Conservation (phyloP, 1,284 basidiomycete species). For the Cutaneotrichosporon mucoides region DNA sequence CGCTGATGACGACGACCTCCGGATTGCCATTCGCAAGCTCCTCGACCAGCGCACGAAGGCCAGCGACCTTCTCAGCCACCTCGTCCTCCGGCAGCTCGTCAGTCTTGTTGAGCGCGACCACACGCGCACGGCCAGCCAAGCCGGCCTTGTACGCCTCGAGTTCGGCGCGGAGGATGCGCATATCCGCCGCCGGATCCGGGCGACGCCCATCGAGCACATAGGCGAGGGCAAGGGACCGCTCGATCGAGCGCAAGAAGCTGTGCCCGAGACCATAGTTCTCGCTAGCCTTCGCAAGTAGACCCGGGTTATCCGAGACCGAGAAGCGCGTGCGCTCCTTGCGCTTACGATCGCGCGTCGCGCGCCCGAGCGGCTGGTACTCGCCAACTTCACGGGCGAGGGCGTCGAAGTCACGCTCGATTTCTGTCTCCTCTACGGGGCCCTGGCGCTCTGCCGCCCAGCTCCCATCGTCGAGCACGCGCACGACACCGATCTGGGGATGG, state of each 20-base stretch:
- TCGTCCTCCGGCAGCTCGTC: conserved; percentile 61
- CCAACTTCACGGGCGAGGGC: conserved; percentile 32
- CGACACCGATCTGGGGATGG: conserved; percentile 91
- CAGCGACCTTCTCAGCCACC: conserved; percentile 44
- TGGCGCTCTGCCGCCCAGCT: conserved; percentile 57
- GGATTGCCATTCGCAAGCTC: conserved; percentile 42
- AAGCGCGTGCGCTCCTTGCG: conserved; percentile 69
- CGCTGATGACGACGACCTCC: conserved; percentile 72
- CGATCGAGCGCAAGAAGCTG: conserved; percentile 87
- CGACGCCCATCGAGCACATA: conserved; percentile 86
- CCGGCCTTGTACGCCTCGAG: conserved; percentile 79
- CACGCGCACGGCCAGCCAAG: conserved; percentile 68
- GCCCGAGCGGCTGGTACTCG: conserved; percentile 27
- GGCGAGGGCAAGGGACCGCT: conserved; percentile 81
- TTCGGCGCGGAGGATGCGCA: conserved; percentile 68
- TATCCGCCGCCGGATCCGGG: conserved; percentile 68
- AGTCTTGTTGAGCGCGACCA: conserved; percentile 93
- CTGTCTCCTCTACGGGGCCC: conserved; percentile 65
- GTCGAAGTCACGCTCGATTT: conserved; percentile 58
- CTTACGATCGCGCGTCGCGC: conserved; percentile 9
- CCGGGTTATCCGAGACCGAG: conserved; percentile 94
- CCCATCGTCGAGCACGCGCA: conserved; percentile 76
- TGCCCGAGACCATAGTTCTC: conserved; percentile 90
- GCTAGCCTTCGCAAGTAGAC: conserved; percentile 77
- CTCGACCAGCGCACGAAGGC: conserved; percentile 36